Conservation (phyloP, 2,329 filamentous ascomycete species). For the Fonsecaea erecta region DNA sequence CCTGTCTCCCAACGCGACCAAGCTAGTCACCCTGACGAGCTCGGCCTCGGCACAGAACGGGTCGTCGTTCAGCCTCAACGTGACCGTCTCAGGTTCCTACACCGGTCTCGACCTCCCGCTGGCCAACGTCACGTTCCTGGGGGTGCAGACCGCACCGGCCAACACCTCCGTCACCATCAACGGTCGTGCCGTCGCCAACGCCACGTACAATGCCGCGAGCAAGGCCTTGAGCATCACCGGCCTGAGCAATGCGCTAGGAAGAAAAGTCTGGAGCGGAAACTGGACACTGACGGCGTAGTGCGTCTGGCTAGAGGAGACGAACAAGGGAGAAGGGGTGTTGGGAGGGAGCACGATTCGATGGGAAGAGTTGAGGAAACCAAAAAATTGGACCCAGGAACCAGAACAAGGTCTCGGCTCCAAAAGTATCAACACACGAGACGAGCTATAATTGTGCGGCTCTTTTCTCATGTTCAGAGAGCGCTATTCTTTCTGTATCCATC, state of each 20-base stretch:
- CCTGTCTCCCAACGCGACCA: conserved; percentile 59
- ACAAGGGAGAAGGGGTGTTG: too few species aligned
- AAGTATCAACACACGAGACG: too few species aligned
- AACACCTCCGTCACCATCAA: conserved; percentile 58
- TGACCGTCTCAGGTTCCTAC: conserved; percentile 57
- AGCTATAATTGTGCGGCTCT: too few species aligned
- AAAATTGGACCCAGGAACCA: too few species aligned
- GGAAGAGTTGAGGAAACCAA: too few species aligned
- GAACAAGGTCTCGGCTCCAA: too few species aligned
- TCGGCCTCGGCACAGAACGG: conserved; percentile 27
- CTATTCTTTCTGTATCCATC: too few species aligned
- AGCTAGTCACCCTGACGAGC: conserved; percentile 54
- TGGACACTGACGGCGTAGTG: conserved; percentile 57
- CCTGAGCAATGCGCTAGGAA: conserved; percentile 54
- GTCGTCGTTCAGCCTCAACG: conserved; percentile 53
- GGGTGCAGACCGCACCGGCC: conserved; percentile 51
- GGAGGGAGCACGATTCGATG: too few species aligned
- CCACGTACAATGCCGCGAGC: conserved; percentile 54
- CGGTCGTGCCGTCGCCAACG: conserved; percentile 48
- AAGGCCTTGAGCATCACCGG: conserved; percentile 58
- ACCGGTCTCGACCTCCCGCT: conserved; percentile 60
- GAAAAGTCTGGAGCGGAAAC: conserved; percentile 62
- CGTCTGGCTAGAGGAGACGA: too few species aligned
- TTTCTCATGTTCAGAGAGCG: too few species aligned
- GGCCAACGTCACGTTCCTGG: conserved; percentile 67